phyloP scores from a whole-genome alignment of 192 early-diverging fungal species.

The Phycomyces nitens region DNA sequence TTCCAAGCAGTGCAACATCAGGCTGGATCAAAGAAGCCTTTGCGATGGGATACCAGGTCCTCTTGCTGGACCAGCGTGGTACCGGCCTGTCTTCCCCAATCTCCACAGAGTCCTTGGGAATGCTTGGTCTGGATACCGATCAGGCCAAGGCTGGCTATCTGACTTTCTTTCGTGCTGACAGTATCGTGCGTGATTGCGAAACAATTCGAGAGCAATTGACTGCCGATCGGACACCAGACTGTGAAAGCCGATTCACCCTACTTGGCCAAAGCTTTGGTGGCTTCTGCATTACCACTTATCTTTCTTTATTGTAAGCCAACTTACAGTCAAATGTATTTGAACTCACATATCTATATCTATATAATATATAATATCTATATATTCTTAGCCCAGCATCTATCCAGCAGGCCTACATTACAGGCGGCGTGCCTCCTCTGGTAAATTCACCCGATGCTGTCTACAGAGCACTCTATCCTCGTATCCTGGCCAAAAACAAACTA shows the following conservation, averaged over 20 bases:
- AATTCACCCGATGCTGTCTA: constrained; percentile 60
- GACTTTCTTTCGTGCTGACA: constrained; percentile 64
- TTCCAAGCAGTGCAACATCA: constrained; percentile 41
- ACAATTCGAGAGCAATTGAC: constrained; percentile 56
- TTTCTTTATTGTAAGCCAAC: constrained; percentile 56
- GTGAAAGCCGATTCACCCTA: constrained; percentile 46
- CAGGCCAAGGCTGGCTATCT: constrained; percentile 59
- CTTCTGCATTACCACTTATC: constrained; percentile 64
- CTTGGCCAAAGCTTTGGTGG: constrained; percentile 71
- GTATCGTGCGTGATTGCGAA: constrained; percentile 66
- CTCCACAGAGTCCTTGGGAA: constrained; percentile 43
- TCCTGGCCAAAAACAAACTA: constrained; percentile 55
- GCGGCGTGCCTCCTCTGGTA: constrained; percentile 66
- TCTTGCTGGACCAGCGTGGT: constrained; percentile 68
- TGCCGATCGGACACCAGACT: constrained; percentile 25
- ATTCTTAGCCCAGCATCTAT: constrained; percentile 51
- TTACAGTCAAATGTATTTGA: no score
- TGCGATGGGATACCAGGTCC: constrained; percentile 59
- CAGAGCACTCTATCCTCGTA: constrained; percentile 54
- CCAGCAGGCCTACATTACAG: constrained; percentile 62
- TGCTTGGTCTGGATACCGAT: constrained; percentile 38
- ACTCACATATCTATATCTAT: no score
- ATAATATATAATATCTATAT: no score
- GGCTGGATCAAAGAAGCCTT: constrained; percentile 56
- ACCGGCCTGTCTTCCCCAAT: constrained; percentile 62